Evolutionary conservation across 306 rosid species (phyloP), one percentile per base, ranked within the genome.

Genomic region (Aeschynomene evenia): DNA sequence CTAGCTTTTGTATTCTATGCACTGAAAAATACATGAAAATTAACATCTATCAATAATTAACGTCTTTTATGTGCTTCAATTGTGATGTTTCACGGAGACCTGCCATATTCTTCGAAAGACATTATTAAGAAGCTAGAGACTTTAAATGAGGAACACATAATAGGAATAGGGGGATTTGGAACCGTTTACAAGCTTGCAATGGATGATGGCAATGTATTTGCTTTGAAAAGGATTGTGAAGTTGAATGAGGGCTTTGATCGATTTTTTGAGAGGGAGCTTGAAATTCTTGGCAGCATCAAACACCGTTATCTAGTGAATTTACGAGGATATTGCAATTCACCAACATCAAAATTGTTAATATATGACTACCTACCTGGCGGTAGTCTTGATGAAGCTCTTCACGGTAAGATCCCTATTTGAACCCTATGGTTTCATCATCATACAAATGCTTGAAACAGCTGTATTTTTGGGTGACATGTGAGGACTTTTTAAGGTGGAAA

Each of bases 41-140:
- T 56, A 54, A 74, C 19, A 33, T 71, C 58, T 75, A 50, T 72
- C 24, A 70, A 77, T 59, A 72, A 50, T 75, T n/a, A n/a, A n/a
- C n/a, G 22, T 54, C 55, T 67, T 77, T 78, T 74, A 95, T 97
- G 99, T 76, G 92, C 99, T 21, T 91, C 97, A 22, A 87, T 87
- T 58, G 97, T 91, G 67, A 91, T 95, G 96, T 95, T 91, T 82
- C 99, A 95, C 60, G 99, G 99, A 75, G 99, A 95, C 79, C 86
- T 95, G 66, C 99, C 99, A n/a, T 95, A 95, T 84, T 84, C 96
- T 60, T 91, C 97, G 0, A 95, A 95, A 86, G 99, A 95, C 77
- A 87, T 95, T 73, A 84, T 95, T 71, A 95, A 91, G 87, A 95
- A 95, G 73, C 77, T 95, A 69, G 99, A 95, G 85, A 78, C 91